phyloP scores from a whole-genome alignment of 1,284 basidiomycete species.

The Cutaneotrichosporon cutaneum region DNA sequence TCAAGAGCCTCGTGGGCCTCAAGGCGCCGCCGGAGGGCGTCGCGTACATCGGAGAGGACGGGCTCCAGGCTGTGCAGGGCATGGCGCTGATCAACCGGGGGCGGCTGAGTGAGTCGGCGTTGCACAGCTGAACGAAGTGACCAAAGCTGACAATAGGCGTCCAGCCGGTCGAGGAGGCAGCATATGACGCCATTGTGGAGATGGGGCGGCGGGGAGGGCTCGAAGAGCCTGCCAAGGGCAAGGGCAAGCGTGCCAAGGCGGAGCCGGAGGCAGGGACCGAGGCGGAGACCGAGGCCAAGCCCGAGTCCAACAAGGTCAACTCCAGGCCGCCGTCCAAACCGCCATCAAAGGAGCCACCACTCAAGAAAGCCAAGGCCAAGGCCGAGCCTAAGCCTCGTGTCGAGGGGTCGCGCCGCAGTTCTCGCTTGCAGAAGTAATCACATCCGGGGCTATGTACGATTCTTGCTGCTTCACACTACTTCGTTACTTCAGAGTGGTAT shows the following conservation, averaged over 20 bases:
- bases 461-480: background rate
- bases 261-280: constrained; percentile 2
- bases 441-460: background rate
- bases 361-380: constrained; percentile 14
- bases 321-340: too few relatives aligned
- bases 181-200: constrained; percentile 66
- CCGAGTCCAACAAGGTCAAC: too few relatives aligned
- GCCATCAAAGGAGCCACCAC: background rate
- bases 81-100: constrained; percentile 84
- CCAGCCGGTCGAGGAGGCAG: constrained; percentile 69
- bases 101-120: constrained; percentile 66
- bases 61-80: constrained; percentile 59
- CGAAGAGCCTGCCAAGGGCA: constrained; percentile 6
- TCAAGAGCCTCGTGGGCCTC: constrained; percentile 63
- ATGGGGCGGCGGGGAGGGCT: constrained; percentile 68
- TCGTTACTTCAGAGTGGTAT: background rate
- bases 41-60: constrained; percentile 63
- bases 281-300: constrained; percentile 6
- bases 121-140: background rate
- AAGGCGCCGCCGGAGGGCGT: constrained; percentile 59
- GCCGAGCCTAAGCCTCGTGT: constrained; percentile 17
- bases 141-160: constrained; percentile 35
- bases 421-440: constrained; percentile 11
- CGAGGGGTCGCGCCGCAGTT: constrained; percentile 21
- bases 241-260: constrained; percentile 10